Percentiles rank a stretch among this genome's conserved stretches.
Conservation (phyloP, 345 rosid genomes). For the Gossypium rotundifolium region DNA sequence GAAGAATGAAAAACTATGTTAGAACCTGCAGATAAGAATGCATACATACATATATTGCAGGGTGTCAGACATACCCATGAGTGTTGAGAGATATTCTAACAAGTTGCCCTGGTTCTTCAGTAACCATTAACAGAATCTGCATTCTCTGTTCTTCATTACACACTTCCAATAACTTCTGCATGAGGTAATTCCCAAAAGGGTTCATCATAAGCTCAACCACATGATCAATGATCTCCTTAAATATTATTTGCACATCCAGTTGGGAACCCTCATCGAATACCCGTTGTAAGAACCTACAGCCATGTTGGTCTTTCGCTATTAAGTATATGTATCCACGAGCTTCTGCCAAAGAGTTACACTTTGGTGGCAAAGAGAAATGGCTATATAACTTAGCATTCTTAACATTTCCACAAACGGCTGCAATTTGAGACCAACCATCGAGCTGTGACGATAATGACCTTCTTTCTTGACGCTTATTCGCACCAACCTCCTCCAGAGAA, state of each 20-base stretch:
- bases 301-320: conserved; percentile 43
- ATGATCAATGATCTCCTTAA: conserved; percentile 39
- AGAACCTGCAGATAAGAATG: neutral
- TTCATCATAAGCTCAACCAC: conserved; percentile 44
- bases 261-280: conserved; percentile 32
- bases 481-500: neutral
- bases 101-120: conserved; percentile 34
- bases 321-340: conserved; percentile 29
- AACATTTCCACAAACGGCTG: conserved; percentile 13
- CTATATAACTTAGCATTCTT: conserved; percentile 3
- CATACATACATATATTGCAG: neutral
- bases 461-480: conserved; percentile 11
- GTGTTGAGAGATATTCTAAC: conserved; percentile 30
- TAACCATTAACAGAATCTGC: conserved; percentile 30
- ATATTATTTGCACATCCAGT: conserved; percentile 31
- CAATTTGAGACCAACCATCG: conserved; percentile 6
- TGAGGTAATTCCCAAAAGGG: conserved; percentile 52
- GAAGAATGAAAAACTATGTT: conserved; percentile 3
- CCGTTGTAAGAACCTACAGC: conserved; percentile 42
- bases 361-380: conserved; percentile 12
- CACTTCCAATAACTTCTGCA: conserved; percentile 43
- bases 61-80: conserved; percentile 33
- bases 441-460: neutral
- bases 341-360: conserved; percentile 30
- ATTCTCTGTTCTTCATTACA: conserved; percentile 46